Percentiles rank a stretch among this genome's conserved stretches.
Conservation (phyloP, 306 rosid species). For the Vigna radiata region DNA sequence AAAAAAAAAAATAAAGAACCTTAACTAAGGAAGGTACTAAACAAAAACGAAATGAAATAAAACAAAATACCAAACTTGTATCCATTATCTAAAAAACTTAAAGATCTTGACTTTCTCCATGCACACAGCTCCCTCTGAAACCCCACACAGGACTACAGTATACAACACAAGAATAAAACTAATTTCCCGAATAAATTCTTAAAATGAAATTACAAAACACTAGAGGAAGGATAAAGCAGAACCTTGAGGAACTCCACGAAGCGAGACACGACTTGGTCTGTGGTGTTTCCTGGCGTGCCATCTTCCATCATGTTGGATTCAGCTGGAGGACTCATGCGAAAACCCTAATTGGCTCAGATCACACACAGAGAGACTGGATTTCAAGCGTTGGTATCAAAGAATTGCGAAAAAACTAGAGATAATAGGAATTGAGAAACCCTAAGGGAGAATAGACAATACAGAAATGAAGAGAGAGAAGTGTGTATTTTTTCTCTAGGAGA, state of each 20-base stretch:
- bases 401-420: not conserved
- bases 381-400: not conserved
- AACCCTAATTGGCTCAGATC: constrained; percentile 49
- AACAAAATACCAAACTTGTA: not conserved
- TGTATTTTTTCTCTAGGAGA: not conserved
- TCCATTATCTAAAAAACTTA: not conserved
- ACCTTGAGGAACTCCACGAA: constrained; percentile 81
- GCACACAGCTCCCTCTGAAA: not conserved
- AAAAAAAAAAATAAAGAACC: not conserved
- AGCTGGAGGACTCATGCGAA: constrained; percentile 54
- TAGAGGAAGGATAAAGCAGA: not conserved
- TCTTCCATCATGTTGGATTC: constrained; percentile 63
- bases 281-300: constrained; percentile 40
- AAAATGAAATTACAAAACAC: not conserved
- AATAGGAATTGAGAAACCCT: constrained; percentile 42
- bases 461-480: not conserved
- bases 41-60: not conserved
- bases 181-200: not conserved
- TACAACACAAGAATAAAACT: not conserved
- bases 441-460: not conserved
- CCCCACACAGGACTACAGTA: not conserved
- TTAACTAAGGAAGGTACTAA: not conserved
- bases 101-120: constrained; percentile 34
- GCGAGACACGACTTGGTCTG: constrained; percentile 58
- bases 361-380: not conserved